phyloP scores from a whole-genome alignment of 371 early-diverging fungal genomes.

The Mucor lusitanicus region DNA sequence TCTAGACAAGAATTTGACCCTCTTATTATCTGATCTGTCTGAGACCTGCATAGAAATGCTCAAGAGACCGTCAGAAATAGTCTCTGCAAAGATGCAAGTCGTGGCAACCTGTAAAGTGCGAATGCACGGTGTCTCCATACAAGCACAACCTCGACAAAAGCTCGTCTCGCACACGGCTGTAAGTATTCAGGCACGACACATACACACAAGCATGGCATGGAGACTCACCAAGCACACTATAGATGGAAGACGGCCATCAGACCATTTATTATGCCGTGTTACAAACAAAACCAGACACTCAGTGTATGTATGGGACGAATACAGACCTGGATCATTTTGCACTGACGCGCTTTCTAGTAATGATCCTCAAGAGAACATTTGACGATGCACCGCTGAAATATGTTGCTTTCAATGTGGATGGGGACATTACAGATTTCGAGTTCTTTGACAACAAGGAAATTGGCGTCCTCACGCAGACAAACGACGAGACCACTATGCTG shows the following conservation, averaged over 20 bases:
- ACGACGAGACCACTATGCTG: slow-evolving; percentile 10
- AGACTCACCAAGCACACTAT: not conserved
- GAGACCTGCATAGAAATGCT: slow-evolving; percentile 11
- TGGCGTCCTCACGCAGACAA: slow-evolving; percentile 5
- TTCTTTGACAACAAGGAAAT: slow-evolving; percentile 30
- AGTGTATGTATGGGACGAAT: slow-evolving; percentile 3
- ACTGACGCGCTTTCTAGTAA: not conserved
- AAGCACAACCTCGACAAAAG: slow-evolving; percentile 2
- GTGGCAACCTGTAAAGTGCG: not conserved
- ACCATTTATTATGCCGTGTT: slow-evolving; percentile 14
- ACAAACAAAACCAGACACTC: slow-evolving; percentile 6
- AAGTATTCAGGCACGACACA: not conserved
- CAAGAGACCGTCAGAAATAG: slow-evolving; percentile 12
- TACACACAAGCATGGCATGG: too few species aligned
- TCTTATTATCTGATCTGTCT: not conserved
- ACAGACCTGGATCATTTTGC: not conserved
- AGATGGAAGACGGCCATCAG: not conserved
- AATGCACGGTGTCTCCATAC: slow-evolving; percentile 1
- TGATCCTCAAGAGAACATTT: slow-evolving; percentile 12
- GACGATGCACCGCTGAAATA: not conserved
- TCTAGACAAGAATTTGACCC: not conserved
- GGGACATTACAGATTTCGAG: slow-evolving; percentile 17
- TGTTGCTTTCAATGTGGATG: not conserved
- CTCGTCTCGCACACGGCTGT: slow-evolving; percentile 9
- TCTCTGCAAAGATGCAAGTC: slow-evolving; percentile 13